Percentiles rank a stretch among this genome's conserved stretches.
phyloP scores from a whole-genome alignment of 495 filamentous ascomycete genomes.

The Aspergillus indologenus region DNA sequence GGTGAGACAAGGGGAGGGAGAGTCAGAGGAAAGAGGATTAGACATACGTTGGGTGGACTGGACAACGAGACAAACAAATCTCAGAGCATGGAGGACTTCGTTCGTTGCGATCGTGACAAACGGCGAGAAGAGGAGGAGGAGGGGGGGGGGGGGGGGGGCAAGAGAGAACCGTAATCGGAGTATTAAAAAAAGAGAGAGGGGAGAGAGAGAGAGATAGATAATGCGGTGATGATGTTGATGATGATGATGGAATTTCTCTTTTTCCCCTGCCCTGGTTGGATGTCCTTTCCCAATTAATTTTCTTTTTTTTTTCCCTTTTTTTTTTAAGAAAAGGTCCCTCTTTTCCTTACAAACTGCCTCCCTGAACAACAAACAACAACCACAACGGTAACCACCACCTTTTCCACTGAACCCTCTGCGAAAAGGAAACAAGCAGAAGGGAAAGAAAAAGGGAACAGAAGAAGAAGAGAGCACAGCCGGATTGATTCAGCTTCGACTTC shows the following conservation, averaged over 20 bases:
- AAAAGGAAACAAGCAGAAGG: neutral
- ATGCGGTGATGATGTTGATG: conserved; percentile 13
- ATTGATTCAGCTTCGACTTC: conserved; percentile 4
- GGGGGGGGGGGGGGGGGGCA: no score
- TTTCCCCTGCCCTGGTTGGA: conserved; percentile 13
- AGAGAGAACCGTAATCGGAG: conserved; percentile 16
- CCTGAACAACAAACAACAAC: neutral
- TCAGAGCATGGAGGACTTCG: conserved; percentile 37
- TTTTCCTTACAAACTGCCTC: neutral
- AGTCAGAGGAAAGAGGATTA: conserved; percentile 1
- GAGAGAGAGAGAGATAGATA: conserved; percentile 9
- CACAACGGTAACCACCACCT: neutral
- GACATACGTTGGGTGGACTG: conserved; percentile 42
- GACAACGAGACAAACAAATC: conserved; percentile 34
- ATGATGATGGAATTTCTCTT: conserved; percentile 15
- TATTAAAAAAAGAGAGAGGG: conserved; percentile 17
- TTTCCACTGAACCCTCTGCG: neutral
- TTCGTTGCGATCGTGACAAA: conserved; percentile 24
- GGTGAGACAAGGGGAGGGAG: conserved; percentile 1
- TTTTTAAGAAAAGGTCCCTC: conserved; percentile 6
- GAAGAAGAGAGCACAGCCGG: neutral
- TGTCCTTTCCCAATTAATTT: conserved; percentile 13
- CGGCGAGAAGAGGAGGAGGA: conserved; percentile 24
- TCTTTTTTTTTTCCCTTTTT: conserved; percentile 24
- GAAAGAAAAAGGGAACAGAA: neutral